A percentile compares a stretch with the other conserved stretches of the same genome.
phyloP scores from a whole-genome alignment of 495 filamentous ascomycete genomes.

The Clavariopsis aquatica region DNA sequence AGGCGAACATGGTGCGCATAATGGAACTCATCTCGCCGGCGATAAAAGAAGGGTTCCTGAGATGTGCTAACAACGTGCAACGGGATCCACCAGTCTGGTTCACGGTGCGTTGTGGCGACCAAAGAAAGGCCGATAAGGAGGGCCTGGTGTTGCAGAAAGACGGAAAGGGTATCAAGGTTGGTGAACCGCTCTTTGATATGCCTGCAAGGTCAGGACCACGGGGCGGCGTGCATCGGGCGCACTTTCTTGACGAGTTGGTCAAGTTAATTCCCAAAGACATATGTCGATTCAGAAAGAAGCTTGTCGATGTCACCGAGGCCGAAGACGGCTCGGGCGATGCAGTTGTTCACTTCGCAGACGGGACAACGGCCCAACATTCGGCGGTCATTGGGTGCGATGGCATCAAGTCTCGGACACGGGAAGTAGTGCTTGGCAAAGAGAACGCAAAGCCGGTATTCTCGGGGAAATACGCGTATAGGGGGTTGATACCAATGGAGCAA shows the following conservation, averaged over 20 bases:
- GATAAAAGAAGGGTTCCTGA: constrained; percentile 49
- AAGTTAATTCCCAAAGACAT: constrained; percentile 53
- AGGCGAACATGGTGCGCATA: constrained; percentile 58
- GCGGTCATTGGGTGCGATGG: constrained; percentile 62
- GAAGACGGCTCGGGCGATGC: constrained; percentile 42
- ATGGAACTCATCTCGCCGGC: constrained; percentile 55
- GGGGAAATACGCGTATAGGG: constrained; percentile 59
- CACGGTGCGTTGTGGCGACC: constrained; percentile 36
- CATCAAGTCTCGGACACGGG: constrained; percentile 54
- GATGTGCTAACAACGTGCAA: constrained; percentile 35
- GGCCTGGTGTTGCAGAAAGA: constrained; percentile 21
- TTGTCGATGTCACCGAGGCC: constrained; percentile 40
- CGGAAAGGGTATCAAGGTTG: constrained; percentile 16
- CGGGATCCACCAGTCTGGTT: constrained; percentile 35
- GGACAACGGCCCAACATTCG: constrained; percentile 48
- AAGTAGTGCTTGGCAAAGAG: constrained; percentile 49
- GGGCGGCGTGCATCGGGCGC: constrained; percentile 54
- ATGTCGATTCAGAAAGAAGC: constrained; percentile 46
- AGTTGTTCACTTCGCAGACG: constrained; percentile 57
- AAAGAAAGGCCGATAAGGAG: constrained; percentile 16
- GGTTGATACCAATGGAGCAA: constrained; percentile 60
- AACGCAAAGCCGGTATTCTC: constrained; percentile 46
- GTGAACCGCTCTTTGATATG: constrained; percentile 38
- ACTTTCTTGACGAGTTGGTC: constrained; percentile 62
- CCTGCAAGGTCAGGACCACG: constrained; percentile 40